Conservation (phyloP, 2,329 filamentous ascomycete species). For the Aspergillus ruber region DNA sequence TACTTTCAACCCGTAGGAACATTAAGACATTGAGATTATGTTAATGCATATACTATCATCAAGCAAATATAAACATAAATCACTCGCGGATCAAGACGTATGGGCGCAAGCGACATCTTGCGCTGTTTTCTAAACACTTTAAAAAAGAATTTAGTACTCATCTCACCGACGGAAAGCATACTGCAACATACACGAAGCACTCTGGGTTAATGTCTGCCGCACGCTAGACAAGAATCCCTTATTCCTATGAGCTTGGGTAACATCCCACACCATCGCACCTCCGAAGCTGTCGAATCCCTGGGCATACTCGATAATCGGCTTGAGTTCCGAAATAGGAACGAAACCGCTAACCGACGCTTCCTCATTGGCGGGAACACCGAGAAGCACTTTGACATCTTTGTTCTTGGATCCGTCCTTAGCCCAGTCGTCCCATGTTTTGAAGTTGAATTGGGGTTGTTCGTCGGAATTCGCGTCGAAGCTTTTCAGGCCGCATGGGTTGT, state of each 20-base stretch:
- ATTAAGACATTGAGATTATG: too few species aligned
- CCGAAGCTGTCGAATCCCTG: constrained; percentile 56
- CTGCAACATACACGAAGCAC: constrained; percentile 7
- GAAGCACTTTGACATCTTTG: constrained; percentile 53
- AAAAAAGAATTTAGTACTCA: background rate
- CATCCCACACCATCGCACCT: constrained; percentile 66
- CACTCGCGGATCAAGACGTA: too few species aligned
- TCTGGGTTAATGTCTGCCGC: constrained; percentile 24
- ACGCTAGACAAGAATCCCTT: constrained; percentile 49
- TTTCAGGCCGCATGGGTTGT: constrained; percentile 59
- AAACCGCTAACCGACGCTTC: constrained; percentile 54
- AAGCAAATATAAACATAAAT: background rate
- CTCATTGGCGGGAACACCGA: constrained; percentile 54
- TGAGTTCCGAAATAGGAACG: constrained; percentile 41
- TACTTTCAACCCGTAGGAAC: too few species aligned
- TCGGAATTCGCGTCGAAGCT: constrained; percentile 43
- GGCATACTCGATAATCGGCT: constrained; percentile 47
- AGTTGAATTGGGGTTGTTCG: constrained; percentile 54
- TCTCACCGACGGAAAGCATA: background rate
- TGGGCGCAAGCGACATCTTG: too few species aligned
- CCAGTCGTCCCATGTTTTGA: constrained; percentile 60
- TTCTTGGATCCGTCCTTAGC: constrained; percentile 54
- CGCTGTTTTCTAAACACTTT: too few species aligned
- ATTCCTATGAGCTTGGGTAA: constrained; percentile 56
- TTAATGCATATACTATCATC: background rate